Conservation (phyloP, 768 basidiomycete genomes). For the Boletus sp. region DNA sequence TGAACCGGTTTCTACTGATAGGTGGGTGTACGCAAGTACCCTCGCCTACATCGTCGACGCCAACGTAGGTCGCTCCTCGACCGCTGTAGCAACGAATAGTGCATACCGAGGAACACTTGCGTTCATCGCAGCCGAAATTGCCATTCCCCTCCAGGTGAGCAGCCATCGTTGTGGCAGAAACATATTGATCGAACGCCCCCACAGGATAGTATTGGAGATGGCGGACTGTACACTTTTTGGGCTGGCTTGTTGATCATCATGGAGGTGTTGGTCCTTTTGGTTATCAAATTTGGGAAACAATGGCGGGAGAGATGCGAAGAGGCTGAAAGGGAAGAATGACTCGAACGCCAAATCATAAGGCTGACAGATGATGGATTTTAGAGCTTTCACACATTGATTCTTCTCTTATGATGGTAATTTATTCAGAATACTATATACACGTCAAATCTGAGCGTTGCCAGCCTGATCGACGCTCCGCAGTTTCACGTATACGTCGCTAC, state of each 20-base stretch:
- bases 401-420: slow-evolving; percentile 2
- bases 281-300: slow-evolving; percentile 52
- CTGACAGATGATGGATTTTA: not conserved
- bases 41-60: slow-evolving; percentile 87
- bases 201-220: slow-evolving; percentile 28
- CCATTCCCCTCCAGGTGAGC: slow-evolving; percentile 62
- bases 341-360: not conserved
- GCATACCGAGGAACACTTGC: slow-evolving; percentile 68
- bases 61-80: slow-evolving; percentile 77
- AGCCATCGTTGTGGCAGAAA: not conserved
- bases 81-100: slow-evolving; percentile 74
- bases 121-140: slow-evolving; percentile 72
- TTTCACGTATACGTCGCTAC: slow-evolving; percentile 55
- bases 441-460: slow-evolving; percentile 49
- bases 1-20: slow-evolving; percentile 15
- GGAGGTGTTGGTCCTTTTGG: slow-evolving; percentile 54
- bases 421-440: not conserved
- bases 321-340: slow-evolving; percentile 33
- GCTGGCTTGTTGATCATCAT: slow-evolving; percentile 52
- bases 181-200: not conserved
- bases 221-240: slow-evolving; percentile 39
- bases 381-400: not conserved
- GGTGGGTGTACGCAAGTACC: slow-evolving; percentile 61
- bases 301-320: slow-evolving; percentile 58
- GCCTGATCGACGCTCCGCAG: slow-evolving; percentile 52